Conservation (phyloP, 768 basidiomycete genomes). For the Auricularia sp. region DNA sequence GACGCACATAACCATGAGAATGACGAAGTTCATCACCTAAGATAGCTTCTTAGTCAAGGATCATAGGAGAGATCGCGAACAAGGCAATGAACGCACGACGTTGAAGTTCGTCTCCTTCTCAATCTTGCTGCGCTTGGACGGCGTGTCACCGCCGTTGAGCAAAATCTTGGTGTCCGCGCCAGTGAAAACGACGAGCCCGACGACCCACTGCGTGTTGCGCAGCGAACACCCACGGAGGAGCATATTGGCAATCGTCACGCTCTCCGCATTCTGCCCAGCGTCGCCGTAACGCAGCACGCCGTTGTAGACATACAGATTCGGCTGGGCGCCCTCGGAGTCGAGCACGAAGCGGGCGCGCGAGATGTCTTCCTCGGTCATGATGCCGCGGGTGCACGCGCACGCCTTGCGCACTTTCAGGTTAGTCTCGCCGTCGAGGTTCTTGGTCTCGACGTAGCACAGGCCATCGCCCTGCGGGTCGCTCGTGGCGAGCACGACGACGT, state of each 20-base stretch:
- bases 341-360: slow-evolving; percentile 80
- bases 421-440: slow-evolving; percentile 96
- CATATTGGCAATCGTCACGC: slow-evolving; percentile 84
- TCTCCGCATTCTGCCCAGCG: slow-evolving; percentile 49
- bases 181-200: slow-evolving; percentile 90
- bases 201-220: slow-evolving; percentile 85
- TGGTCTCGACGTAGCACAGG: slow-evolving; percentile 93
- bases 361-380: slow-evolving; percentile 80
- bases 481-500: slow-evolving; percentile 85
- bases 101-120: slow-evolving; percentile 99
- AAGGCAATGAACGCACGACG: slow-evolving; percentile 37
- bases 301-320: slow-evolving; percentile 86
- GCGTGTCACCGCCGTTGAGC: slow-evolving; percentile 85
- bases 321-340: slow-evolving; percentile 89
- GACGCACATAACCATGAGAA: slow-evolving; percentile 69
- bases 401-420: slow-evolving; percentile 85
- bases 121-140: slow-evolving; percentile 95
- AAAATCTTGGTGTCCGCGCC: slow-evolving; percentile 90
- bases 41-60: too few relatives aligned
- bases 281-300: slow-evolving; percentile 73
- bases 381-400: slow-evolving; percentile 61
- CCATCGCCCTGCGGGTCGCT: slow-evolving; percentile 69
- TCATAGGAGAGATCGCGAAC: not conserved
- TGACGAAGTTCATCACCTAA: slow-evolving; percentile 62
- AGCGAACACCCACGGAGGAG: slow-evolving; percentile 85